Evolutionary conservation across 768 basidiomycete genomes (phyloP).

Genomic region (Tylopilus balloui): DNA sequence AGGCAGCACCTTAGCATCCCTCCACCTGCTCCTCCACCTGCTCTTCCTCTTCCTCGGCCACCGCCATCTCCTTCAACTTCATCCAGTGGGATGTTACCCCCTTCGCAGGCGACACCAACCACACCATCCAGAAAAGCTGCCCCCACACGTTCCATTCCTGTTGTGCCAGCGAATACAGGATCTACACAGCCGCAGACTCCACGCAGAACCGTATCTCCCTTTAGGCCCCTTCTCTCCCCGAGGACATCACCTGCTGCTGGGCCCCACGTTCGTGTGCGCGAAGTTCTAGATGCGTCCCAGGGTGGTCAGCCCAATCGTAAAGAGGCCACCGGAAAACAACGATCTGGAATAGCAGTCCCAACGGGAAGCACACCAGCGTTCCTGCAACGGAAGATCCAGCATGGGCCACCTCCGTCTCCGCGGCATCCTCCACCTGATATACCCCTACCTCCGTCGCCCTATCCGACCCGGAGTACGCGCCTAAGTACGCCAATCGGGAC

Average conservation of each 20-base stretch:
- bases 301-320: constrained; percentile 8
- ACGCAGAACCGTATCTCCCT: constrained; percentile 18
- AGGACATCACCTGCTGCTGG: background rate
- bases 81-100: background rate
- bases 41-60: constrained; percentile 28
- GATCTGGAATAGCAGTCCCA: constrained; percentile 10
- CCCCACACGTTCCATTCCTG: constrained; percentile 17
- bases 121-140: constrained; percentile 9
- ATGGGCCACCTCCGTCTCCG: constrained; percentile 23
- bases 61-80: constrained; percentile 17
- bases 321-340: constrained; percentile 12
- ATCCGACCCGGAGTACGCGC: background rate
- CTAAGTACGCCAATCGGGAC: constrained; percentile 11
- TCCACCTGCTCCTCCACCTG: constrained; percentile 31
- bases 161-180: constrained; percentile 5
- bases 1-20: constrained; percentile 28
- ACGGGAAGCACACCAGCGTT: constrained; percentile 23
- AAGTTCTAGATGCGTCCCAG: constrained; percentile 1
- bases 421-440: constrained; percentile 27
- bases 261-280: background rate
- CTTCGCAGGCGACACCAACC: constrained; percentile 1
- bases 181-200: constrained; percentile 15
- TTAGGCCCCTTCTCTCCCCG: constrained; percentile 21
- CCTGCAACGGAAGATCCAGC: constrained; percentile 28
- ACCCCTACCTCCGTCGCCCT: constrained; percentile 28